Evolutionary conservation across 306 rosid species (phyloP).

Genomic region (Vigna trinervia): DNA sequence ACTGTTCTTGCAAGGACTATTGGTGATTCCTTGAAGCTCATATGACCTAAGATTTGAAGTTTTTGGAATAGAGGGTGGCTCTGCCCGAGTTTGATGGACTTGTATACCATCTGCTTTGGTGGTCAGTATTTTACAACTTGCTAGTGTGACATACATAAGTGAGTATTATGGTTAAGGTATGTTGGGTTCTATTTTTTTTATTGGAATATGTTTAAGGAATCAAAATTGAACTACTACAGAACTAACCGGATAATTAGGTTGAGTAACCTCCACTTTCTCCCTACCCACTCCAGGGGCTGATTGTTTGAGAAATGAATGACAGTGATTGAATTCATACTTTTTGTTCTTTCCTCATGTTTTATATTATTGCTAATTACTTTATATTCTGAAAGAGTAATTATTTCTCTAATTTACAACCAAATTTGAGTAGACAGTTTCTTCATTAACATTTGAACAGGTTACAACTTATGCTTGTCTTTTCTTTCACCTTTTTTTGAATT

Average conservation of each 20-base stretch:
- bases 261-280: background rate
- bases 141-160: conserved; percentile 20
- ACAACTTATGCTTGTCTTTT: conserved; percentile 14
- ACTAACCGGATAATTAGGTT: background rate
- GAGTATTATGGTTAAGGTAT: background rate
- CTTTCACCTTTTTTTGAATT: conserved; percentile 16
- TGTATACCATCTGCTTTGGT: conserved; percentile 59
- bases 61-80: conserved; percentile 57
- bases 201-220: background rate
- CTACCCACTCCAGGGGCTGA: background rate
- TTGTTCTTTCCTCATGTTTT: conserved; percentile 16
- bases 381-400: background rate
- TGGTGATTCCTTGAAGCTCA: conserved; percentile 56
- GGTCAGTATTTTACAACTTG: conserved; percentile 59
- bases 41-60: conserved; percentile 22
- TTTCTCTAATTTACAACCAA: conserved; percentile 17
- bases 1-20: conserved; percentile 75
- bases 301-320: conserved; percentile 1
- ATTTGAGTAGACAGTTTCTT: background rate
- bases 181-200: too few species aligned
- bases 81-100: conserved; percentile 60
- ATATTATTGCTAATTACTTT: background rate
- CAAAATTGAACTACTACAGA: conserved; percentile 18
- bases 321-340: background rate
- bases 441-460: background rate